Percentiles rank a stretch among this genome's conserved stretches.
phyloP scores from a whole-genome alignment of 345 rosid genomes.

The Bruguiera gymnorhiza region DNA sequence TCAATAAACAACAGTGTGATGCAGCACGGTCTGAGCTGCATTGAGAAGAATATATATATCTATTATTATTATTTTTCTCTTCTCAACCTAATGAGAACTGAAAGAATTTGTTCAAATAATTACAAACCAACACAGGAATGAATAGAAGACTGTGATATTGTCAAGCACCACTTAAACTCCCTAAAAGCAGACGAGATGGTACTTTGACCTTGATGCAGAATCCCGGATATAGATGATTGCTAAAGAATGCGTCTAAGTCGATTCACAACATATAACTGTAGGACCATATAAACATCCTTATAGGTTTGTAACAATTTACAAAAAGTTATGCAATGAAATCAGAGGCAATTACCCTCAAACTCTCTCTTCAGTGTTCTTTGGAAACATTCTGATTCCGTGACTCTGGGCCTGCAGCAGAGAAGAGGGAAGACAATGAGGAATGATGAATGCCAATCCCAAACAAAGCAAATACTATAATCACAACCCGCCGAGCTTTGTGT shows the following conservation, averaged over 20 bases:
- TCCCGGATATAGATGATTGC: no score
- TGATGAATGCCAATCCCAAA: constrained; percentile 44
- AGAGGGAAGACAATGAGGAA: constrained; percentile 58
- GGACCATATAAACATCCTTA: background rate
- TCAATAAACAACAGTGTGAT: background rate
- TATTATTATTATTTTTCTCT: no score
- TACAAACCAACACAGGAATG: background rate
- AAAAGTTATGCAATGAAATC: background rate
- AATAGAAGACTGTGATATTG: background rate
- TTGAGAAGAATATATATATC: background rate
- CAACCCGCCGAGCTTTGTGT: constrained; percentile 64
- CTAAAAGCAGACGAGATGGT: background rate
- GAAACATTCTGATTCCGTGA: constrained; percentile 12
- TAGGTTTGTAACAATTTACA: background rate
- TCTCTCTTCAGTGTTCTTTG: constrained; percentile 30
- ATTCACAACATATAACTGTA: no score
- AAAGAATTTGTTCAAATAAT: background rate
- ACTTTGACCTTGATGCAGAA: no score
- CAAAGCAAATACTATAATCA: constrained; percentile 48
- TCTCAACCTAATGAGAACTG: background rate
- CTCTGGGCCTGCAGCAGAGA: constrained; percentile 20
- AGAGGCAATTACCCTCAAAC: background rate
- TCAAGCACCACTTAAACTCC: background rate
- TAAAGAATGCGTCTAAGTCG: no score
- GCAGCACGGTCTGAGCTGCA: background rate